Evolutionary conservation across 1,284 basidiomycete genomes (phyloP).

Genomic region (Ganoderma meredithae): DNA sequence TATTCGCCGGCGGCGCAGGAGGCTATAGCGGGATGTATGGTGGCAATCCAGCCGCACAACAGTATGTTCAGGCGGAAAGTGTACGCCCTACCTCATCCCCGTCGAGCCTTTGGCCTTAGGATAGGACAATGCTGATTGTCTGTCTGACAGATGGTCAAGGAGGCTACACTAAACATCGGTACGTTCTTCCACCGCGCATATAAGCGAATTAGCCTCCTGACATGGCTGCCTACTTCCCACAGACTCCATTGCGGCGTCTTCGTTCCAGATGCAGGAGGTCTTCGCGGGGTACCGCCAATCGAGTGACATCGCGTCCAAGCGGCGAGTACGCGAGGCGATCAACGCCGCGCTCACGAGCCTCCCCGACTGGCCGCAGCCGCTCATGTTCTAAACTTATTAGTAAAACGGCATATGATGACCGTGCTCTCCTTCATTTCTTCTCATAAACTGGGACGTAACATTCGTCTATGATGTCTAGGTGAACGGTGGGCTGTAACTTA

Average conservation of each 20-base stretch:
- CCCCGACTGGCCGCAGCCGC: constrained; percentile 46
- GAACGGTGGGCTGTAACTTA: neutral
- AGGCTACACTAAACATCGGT: constrained; percentile 45
- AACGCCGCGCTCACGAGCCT: constrained; percentile 47
- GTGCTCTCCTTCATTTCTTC: neutral
- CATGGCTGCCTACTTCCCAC: neutral
- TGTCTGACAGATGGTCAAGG: constrained; percentile 41
- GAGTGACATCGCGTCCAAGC: constrained; percentile 46
- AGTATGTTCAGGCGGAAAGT: constrained; percentile 43
- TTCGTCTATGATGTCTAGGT: neutral
- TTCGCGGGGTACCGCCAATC: constrained; percentile 47
- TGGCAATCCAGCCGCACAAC: constrained; percentile 41
- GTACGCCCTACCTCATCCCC: constrained; percentile 30
- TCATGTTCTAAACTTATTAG: constrained; percentile 18
- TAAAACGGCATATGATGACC: neutral
- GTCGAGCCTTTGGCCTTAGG: neutral
- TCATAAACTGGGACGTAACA: neutral
- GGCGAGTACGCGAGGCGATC: constrained; percentile 49
- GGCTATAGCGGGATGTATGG: constrained; percentile 39
- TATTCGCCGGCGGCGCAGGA: constrained; percentile 38
- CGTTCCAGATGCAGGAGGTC: constrained; percentile 49
- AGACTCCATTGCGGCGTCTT: constrained; percentile 46
- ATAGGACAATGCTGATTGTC: neutral
- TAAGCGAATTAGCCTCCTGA: neutral
- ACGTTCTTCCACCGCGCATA: constrained; percentile 3